Conservation (phyloP, 495 filamentous ascomycete species). For the Talaromyces proteolyticus region DNA sequence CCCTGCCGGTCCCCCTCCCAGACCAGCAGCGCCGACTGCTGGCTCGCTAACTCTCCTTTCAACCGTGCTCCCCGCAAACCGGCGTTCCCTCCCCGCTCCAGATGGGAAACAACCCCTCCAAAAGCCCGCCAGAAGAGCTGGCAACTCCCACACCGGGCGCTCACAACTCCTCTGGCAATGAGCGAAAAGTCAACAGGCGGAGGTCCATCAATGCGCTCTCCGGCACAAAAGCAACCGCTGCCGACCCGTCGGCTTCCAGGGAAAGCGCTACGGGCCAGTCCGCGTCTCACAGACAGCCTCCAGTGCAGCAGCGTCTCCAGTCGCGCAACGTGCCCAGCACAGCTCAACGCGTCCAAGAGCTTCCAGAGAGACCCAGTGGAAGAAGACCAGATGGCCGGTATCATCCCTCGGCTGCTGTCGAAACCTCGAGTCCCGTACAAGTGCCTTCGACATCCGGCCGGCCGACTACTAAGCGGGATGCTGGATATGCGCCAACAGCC, state of each 20-base stretch:
- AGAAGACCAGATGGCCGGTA: slow-evolving; percentile 19
- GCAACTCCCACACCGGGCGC: slow-evolving; percentile 11
- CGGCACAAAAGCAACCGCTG: slow-evolving; percentile 30
- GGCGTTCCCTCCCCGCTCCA: slow-evolving; percentile 22
- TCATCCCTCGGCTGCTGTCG: slow-evolving; percentile 18
- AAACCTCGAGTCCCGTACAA: slow-evolving; percentile 42
- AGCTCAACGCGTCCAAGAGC: slow-evolving; percentile 12
- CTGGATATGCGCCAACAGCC: slow-evolving; percentile 22
- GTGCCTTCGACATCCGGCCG: slow-evolving; percentile 36
- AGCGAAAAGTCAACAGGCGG: slow-evolving; percentile 34
- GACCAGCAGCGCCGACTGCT: slow-evolving; percentile 10
- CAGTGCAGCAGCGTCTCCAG: slow-evolving; percentile 34
- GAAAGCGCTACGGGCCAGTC: slow-evolving; percentile 37
- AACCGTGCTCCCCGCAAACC: slow-evolving; percentile 5
- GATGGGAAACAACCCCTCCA: slow-evolving; percentile 48
- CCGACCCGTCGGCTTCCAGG: slow-evolving; percentile 35
- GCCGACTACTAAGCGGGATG: slow-evolving; percentile 20
- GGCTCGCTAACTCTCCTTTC: slow-evolving; percentile 8
- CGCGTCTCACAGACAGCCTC: slow-evolving; percentile 25
- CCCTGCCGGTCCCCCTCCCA: not conserved
- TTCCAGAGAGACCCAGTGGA: slow-evolving; percentile 15
- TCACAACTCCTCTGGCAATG: slow-evolving; percentile 9
- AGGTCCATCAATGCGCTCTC: slow-evolving; percentile 34
- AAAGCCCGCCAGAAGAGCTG: slow-evolving; percentile 32
- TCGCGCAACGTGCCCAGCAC: slow-evolving; percentile 20